Evolutionary conservation across 192 early-diverging fungal genomes (phyloP), one percentile per base, ranked within the genome.

Genomic region (Coemansia sp.): DNA sequence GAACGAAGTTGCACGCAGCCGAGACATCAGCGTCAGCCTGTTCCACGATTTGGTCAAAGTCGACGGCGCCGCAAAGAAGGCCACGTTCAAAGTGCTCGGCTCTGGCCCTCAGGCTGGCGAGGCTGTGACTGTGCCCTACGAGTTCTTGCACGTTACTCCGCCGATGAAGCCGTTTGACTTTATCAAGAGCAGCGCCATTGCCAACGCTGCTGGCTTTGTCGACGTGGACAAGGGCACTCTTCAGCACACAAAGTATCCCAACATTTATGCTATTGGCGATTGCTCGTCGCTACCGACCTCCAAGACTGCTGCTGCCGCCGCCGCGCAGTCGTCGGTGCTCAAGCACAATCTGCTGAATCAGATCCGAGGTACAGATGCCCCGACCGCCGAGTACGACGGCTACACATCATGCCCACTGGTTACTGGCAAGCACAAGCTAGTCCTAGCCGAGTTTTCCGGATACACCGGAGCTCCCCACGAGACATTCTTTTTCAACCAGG

Each of bases 271-370:
- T n/a, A 72, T 94, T 0, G 94, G 94, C 61, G 94, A 95, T 76
- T 88, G 90, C 65, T 91, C 90, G 29, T 89, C 87, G 14, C 80
- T 92, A n/a, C 94, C 94, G 14, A 95, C 94, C 0, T 94, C 93
- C 62, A 95, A 95, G 85, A 95, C 94, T 6, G 94, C 94, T 10
- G 93, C 94, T 24, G 93, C 94, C n/a, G 93, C 92, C 56, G 87
- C 94, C 20, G 87, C 86, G 38, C 88, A 95, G 79, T 87, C 90
- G n/a, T 85, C 71, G 31, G 89, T 94, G 0, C 69, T 94, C 15
- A 90, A 87, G 74, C 77, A 87, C 61, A 95, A 95, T 78, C 73
- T 95, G 60, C 77, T 92, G 38, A 77, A 72, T 54, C 71, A 83
- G 59, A 85, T 93, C 35, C 60, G 81, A 24, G 88, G 86, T 24